These are phyloP conservation scores for Akanthomyces lecanii DNA, from an alignment of 2,329 filamentous ascomycete genomes.

Conservation along the genomic window DNA sequence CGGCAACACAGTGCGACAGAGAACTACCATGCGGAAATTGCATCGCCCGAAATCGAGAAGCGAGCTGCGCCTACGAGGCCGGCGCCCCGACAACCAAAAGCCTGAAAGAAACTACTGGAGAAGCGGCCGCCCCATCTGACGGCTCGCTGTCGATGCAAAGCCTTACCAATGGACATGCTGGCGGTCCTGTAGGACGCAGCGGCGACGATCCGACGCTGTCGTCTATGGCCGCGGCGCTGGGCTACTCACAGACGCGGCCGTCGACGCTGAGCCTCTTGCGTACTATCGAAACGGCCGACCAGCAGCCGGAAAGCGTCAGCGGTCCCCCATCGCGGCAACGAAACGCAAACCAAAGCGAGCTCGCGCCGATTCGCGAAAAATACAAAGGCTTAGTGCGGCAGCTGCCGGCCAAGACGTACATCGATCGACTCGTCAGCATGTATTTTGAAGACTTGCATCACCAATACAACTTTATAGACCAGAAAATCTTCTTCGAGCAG, in stretches of 20 bases:
- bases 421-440: conserved; percentile 50
- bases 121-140: background rate
- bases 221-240: conserved; percentile 46
- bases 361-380: conserved; percentile 43
- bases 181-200: background rate
- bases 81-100: conserved; percentile 36
- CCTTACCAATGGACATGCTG: background rate
- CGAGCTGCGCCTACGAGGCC: conserved; percentile 54
- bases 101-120: background rate
- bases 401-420: conserved; percentile 49
- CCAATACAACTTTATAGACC: conserved; percentile 54
- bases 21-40: conserved; percentile 58
- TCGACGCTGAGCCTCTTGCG: conserved; percentile 53
- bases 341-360: background rate
- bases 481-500: conserved; percentile 46
- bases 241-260: conserved; percentile 48
- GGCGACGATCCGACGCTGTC: conserved; percentile 31
- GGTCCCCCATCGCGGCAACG: background rate
- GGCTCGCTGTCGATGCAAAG: background rate
- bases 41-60: conserved; percentile 51
- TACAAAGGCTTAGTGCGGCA: conserved; percentile 57
- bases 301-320: conserved; percentile 26
- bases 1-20: conserved; percentile 48
- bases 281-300: conserved; percentile 46
- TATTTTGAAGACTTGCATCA: conserved; percentile 58